These are phyloP conservation scores for Mrakia frigida DNA, from an alignment of 768 basidiomycete genomes.

Conservation along the genomic window DNA sequence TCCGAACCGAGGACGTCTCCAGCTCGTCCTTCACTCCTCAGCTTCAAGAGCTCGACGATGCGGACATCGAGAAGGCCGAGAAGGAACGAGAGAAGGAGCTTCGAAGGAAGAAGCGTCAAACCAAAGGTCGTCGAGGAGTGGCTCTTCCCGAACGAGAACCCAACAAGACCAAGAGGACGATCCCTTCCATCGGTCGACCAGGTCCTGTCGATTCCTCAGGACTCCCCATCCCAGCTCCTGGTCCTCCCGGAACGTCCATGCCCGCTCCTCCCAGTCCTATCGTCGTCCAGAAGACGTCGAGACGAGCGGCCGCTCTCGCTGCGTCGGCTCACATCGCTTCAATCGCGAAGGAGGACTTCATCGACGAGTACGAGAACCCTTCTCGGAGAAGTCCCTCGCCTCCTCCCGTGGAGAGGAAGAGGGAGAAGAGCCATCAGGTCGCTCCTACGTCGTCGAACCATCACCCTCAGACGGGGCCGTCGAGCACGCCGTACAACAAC, in stretches of 20 bases:
- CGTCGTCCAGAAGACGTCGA: slow-evolving; percentile 44
- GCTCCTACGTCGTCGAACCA: slow-evolving; percentile 6
- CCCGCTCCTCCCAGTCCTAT: slow-evolving; percentile 11
- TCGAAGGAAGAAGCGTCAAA: slow-evolving; percentile 64
- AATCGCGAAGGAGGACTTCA: slow-evolving; percentile 51
- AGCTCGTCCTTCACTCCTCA: slow-evolving; percentile 69
- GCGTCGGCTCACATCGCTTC: slow-evolving; percentile 80
- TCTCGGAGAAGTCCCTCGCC: background rate
- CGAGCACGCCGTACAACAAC: background rate
- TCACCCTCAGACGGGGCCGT: background rate
- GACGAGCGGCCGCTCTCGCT: slow-evolving; percentile 80
- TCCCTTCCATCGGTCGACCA: slow-evolving; percentile 54
- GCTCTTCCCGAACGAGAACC: slow-evolving; percentile 89
- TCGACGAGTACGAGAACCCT: slow-evolving; percentile 10
- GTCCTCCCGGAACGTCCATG: slow-evolving; percentile 6
- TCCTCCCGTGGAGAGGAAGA: background rate
- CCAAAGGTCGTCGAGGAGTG: slow-evolving; percentile 72
- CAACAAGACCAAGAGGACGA: slow-evolving; percentile 82
- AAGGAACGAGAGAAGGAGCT: slow-evolving; percentile 91
- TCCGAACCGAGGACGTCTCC: slow-evolving; percentile 65
- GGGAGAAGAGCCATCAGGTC: background rate
- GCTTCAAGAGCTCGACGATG: slow-evolving; percentile 82
- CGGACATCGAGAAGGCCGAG: slow-evolving; percentile 82
- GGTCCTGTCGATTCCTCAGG: slow-evolving; percentile 49
- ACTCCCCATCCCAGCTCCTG: slow-evolving; percentile 19